Percentiles rank a stretch among this genome's conserved stretches.
These are phyloP conservation scores for Brassica napus DNA, from an alignment of 345 rosid genomes.

Conservation along the genomic window DNA sequence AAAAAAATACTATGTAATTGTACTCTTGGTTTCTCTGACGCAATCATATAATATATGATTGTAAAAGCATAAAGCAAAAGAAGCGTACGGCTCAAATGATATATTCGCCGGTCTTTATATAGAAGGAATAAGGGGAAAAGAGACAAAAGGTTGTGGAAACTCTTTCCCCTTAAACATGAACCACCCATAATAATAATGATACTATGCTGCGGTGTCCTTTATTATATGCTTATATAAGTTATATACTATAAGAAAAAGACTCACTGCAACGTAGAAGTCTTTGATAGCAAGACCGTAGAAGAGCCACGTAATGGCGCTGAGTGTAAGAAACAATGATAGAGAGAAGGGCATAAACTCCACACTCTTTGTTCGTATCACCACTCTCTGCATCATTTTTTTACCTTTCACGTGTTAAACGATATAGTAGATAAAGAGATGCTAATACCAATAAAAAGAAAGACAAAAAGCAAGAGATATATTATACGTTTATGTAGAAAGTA, in stretches of 20 bases:
- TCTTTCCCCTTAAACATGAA: constrained; percentile 17
- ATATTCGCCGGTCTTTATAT: constrained; percentile 16
- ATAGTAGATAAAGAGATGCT: constrained; percentile 22
- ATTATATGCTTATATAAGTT: constrained; percentile 1
- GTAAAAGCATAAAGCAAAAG: constrained; percentile 20
- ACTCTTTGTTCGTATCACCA: constrained; percentile 53
- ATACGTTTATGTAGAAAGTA: neutral
- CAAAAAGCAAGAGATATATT: constrained; percentile 6
- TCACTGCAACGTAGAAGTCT: constrained; percentile 52
- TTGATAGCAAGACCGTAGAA: constrained; percentile 56
- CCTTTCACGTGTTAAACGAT: constrained; percentile 10
- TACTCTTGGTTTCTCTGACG: constrained; percentile 13
- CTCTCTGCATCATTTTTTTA: constrained; percentile 38
- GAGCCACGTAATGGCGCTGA: constrained; percentile 66
- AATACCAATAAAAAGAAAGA: neutral
- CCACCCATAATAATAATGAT: constrained; percentile 28
- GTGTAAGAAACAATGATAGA: constrained; percentile 57
- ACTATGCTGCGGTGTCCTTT: constrained; percentile 30
- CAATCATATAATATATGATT: constrained; percentile 37
- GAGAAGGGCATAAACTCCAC: constrained; percentile 70
- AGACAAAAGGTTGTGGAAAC: constrained; percentile 29
- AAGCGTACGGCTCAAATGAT: constrained; percentile 32
- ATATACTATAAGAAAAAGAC: neutral
- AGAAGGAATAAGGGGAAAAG: constrained; percentile 15
- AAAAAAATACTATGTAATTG: neutral